Evolutionary conservation across 805 yeast genomes (phyloP), one percentile per base, ranked within the genome.

Genomic region (Kazachstania taianensis): DNA sequence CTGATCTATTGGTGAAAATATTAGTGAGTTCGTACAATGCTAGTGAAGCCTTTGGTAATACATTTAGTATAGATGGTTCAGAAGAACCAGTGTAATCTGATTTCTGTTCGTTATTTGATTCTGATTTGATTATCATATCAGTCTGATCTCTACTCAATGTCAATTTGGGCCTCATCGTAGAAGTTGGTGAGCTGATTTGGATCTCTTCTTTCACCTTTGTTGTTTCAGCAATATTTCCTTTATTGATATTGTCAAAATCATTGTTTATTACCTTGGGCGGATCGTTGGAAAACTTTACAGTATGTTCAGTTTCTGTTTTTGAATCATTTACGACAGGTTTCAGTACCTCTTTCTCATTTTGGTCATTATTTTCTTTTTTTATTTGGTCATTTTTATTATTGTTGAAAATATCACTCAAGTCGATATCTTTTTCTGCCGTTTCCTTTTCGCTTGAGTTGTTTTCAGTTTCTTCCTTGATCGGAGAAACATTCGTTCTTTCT

Each of bases 371-470:
- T 24, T 18, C 13, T 18, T 22, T 13, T 28, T 7, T 8, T n/a
- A 6, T 20, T 14, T 23, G 25, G n/a, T n/a, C n/a, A n/a, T n/a
- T n/a, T 13, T 24, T 31, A n/a, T 26, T 30, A 3, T 33, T 33
- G 14, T 42, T 41, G 33, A 55, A 54, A 15, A 55, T 54, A 27
- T 50, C 58, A 39, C 54, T 51, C 15, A 54, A 35, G 33, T 45
- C 49, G 7, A 50, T 46, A 17, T 38, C 40, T 8, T 35, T 29
- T 32, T 42, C 41, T 26, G 42, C 34, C 7, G 35, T 38, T 18
- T 38, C 30, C 17, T 45, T 38, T 3, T 28, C 32, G n/a, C n/a
- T n/a, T n/a, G n/a, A n/a, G 9, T 31, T 39, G n/a, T 30, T 16
- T 13, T 31, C 9, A 6, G 16, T 15, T 15, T 29, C 30, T n/a